Evolutionary conservation across 2,329 filamentous ascomycete genomes (phyloP).

Genomic region (Cladosporium sp.): DNA sequence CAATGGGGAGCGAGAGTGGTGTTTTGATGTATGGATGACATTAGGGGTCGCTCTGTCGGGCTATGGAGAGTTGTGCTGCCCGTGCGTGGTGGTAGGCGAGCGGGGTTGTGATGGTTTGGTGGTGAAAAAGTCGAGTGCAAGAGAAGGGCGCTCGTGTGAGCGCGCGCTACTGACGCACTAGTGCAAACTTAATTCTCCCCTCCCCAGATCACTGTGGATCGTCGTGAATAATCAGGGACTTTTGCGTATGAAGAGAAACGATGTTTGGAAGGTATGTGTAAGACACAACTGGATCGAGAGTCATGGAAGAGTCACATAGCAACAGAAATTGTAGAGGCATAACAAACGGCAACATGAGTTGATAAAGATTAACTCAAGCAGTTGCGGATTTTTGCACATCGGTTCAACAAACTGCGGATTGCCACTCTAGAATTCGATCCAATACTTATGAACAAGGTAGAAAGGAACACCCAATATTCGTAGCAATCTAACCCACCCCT

Average conservation of each 20-base stretch:
- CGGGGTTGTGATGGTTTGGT: slow-evolving; percentile 4
- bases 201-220: slow-evolving; percentile 3
- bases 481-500: background rate
- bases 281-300: background rate
- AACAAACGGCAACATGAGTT: background rate
- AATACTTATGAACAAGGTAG: slow-evolving; percentile 1
- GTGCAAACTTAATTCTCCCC: background rate
- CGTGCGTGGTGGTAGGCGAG: background rate
- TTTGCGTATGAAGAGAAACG: background rate
- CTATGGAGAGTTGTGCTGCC: slow-evolving; percentile 7
- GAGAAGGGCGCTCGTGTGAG: slow-evolving; percentile 12
- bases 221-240: background rate
- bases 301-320: background rate
- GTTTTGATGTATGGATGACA: slow-evolving; percentile 7
- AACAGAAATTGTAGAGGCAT: background rate
- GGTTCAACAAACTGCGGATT: background rate
- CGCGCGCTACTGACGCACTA: slow-evolving; percentile 3
- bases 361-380: background rate
- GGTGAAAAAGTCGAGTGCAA: slow-evolving; percentile 1
- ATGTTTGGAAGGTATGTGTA: background rate
- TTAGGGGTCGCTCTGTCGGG: slow-evolving; percentile 6
- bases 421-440: background rate
- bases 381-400: background rate
- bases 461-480: background rate
- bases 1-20: background rate